These are phyloP conservation scores for Cyathus olla DNA, from an alignment of 1,284 basidiomycete species.

Conservation along the genomic window DNA sequence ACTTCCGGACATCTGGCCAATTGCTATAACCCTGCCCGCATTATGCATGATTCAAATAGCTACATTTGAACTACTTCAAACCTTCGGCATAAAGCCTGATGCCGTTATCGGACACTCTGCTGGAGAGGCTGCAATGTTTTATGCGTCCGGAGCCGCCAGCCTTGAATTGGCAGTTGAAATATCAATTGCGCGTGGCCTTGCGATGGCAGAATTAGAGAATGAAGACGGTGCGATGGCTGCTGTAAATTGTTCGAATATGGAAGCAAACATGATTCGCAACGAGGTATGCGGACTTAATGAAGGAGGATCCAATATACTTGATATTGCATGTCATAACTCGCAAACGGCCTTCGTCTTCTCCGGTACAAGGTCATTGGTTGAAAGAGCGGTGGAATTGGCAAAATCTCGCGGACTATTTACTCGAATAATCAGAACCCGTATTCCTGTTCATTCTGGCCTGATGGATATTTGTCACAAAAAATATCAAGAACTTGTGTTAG, in stretches of 20 bases:
- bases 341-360: conserved; percentile 47
- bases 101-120: conserved; percentile 45
- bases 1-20: conserved; percentile 33
- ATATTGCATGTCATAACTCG: conserved; percentile 52
- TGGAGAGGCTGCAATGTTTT: conserved; percentile 50
- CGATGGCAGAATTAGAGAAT: conserved; percentile 37
- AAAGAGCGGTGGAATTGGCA: conserved; percentile 35
- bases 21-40: conserved; percentile 48
- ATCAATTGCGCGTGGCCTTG: conserved; percentile 48
- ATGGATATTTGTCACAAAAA: conserved; percentile 30
- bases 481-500: conserved; percentile 13
- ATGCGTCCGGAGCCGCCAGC: conserved; percentile 52
- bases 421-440: conserved; percentile 38
- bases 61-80: conserved; percentile 40
- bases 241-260: conserved; percentile 40
- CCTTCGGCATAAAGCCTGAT: conserved; percentile 28
- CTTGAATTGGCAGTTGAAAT: conserved; percentile 52
- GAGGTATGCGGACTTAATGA: conserved; percentile 6
- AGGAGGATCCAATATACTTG: conserved; percentile 23
- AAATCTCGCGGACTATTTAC: conserved; percentile 39
- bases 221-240: conserved; percentile 54
- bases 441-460: conserved; percentile 40
- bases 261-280: conserved; percentile 14
- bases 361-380: conserved; percentile 36
- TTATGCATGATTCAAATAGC: conserved; percentile 57